Evolutionary conservation across 257 asterid species (phyloP).

Genomic region (Solanum bulbocastanum): DNA sequence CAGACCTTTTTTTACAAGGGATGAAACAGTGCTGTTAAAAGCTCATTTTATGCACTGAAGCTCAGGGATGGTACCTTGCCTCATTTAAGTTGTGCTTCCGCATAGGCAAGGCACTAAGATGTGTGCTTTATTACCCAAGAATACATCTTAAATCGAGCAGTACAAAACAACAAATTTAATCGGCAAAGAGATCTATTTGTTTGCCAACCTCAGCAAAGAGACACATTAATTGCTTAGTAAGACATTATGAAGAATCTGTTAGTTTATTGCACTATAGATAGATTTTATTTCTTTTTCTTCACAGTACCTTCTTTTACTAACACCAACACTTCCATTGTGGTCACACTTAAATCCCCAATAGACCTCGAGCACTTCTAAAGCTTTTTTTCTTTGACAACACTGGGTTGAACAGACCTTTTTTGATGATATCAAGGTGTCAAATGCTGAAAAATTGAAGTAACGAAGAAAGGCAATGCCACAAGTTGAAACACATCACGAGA

Average conservation of each 20-base stretch:
- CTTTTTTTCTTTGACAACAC: background rate
- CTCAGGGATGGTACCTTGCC: background rate
- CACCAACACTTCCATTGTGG: background rate
- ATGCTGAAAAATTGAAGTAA: background rate
- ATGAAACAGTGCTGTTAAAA: background rate
- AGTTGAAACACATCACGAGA: background rate
- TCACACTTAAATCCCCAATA: background rate
- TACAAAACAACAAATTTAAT: background rate
- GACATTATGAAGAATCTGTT: background rate
- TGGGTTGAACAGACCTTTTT: background rate
- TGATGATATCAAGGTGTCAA: background rate
- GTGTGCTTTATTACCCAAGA: background rate
- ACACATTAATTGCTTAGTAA: background rate
- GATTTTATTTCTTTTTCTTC: background rate
- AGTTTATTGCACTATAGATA: background rate
- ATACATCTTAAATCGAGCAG: background rate
- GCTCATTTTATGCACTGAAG: background rate
- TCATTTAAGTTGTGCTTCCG: background rate
- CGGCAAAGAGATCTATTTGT: background rate
- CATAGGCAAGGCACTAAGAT: background rate
- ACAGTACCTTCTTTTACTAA: background rate
- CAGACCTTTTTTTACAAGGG: background rate
- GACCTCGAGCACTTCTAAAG: background rate
- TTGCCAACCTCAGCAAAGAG: background rate
- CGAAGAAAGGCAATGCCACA: background rate